Evolutionary conservation across 75 land plant species (phyloP).

Genomic region (Pinus albicaulis): DNA sequence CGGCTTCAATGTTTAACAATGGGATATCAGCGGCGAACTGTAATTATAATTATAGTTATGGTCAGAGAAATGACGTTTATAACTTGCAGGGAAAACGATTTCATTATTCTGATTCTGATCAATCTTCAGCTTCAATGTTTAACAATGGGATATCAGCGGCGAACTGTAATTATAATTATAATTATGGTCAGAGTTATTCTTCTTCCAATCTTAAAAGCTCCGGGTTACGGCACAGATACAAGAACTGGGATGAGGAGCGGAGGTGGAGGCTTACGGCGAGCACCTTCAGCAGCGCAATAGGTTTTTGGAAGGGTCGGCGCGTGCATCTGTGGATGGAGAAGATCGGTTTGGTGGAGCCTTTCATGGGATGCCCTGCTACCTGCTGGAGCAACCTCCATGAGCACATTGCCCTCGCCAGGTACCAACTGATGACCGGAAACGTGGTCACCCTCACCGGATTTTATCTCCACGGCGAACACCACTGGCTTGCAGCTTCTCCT

Average conservation of each 20-base stretch:
- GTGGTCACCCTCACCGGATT: conserved; percentile 35
- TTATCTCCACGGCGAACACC: conserved; percentile 36
- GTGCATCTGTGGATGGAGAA: conserved; percentile 73
- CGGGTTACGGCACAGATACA: no score
- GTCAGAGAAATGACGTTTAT: no score
- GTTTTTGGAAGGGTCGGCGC: conserved; percentile 57
- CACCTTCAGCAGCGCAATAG: conserved; percentile 62
- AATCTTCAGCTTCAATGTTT: no score
- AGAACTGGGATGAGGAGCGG: conserved; percentile 13
- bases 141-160: no score
- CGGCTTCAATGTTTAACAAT: no score
- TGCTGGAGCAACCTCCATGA: conserved; percentile 61
- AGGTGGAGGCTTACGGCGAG: conserved; percentile 67
- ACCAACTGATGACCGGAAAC: conserved; percentile 60
- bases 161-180: no score
- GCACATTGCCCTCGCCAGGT: conserved; percentile 49
- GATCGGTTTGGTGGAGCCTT: conserved; percentile 49
- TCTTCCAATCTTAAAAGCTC: no score
- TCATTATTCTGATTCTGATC: no score
- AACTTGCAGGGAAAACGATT: no score
- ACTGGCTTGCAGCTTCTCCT: conserved; percentile 79
- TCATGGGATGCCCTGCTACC: conserved; percentile 48
- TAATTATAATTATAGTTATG: no score
- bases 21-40: no score
- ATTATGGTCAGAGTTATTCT: no score